These are phyloP conservation scores for Coemansia sp. DNA, from an alignment of 192 early-diverging fungal species.

Conservation along the genomic window DNA sequence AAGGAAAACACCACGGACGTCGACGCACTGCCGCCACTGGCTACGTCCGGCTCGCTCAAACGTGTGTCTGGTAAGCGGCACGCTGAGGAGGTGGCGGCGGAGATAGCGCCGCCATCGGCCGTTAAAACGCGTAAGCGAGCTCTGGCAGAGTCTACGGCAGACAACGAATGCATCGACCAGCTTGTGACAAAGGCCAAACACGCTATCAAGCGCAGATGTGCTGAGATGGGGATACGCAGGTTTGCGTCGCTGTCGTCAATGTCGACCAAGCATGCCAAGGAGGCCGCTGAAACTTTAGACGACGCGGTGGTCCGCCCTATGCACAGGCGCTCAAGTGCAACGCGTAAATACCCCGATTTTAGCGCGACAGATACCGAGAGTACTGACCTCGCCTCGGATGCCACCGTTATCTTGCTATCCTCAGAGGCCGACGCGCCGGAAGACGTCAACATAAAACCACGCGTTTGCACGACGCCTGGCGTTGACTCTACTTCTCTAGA, in stretches of 20 bases:
- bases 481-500: slow-evolving; percentile 16
- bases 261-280: slow-evolving; percentile 17
- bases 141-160: slow-evolving; percentile 12
- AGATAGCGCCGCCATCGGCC: neutral
- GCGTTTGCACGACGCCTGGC: neutral
- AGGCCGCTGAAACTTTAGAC: neutral
- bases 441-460: neutral
- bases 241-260: slow-evolving; percentile 35
- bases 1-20: slow-evolving; percentile 26
- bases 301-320: neutral
- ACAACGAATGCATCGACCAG: slow-evolving; percentile 5
- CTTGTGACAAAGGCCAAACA: slow-evolving; percentile 38
- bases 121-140: slow-evolving; percentile 25
- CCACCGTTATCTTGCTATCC: slow-evolving; percentile 38
- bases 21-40: neutral
- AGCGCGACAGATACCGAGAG: slow-evolving; percentile 7
- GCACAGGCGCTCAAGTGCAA: slow-evolving; percentile 3
- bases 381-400: slow-evolving; percentile 37
- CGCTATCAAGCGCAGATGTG: slow-evolving; percentile 44
- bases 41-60: neutral
- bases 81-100: neutral
- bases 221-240: slow-evolving; percentile 47
- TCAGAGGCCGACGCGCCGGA: slow-evolving; percentile 21
- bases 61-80: neutral
- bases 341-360: neutral